phyloP scores from a whole-genome alignment of 2,329 filamentous ascomycete species.

The Aspergillus sp. region DNA sequence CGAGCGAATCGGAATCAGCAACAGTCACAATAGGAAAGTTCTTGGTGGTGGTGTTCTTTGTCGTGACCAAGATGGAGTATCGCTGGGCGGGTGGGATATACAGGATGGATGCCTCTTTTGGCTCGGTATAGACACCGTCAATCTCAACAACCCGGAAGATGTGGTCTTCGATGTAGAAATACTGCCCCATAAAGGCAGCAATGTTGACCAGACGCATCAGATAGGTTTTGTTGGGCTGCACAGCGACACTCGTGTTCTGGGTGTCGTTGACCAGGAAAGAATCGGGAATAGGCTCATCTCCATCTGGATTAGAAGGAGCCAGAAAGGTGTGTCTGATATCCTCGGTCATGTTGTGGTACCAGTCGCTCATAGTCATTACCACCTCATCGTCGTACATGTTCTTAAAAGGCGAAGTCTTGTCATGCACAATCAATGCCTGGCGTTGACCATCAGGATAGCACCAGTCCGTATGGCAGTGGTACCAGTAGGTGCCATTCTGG shows the following conservation, averaged over 20 bases:
- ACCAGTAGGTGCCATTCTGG: constrained; percentile 57
- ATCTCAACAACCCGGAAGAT: constrained; percentile 66
- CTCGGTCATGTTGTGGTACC: constrained; percentile 53
- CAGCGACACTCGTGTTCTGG: constrained; percentile 51
- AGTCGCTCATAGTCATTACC: constrained; percentile 64
- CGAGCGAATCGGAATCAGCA: no score
- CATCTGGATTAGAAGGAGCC: constrained; percentile 46
- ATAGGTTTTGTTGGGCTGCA: constrained; percentile 66
- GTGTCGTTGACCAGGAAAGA: constrained; percentile 67
- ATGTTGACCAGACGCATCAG: constrained; percentile 68
- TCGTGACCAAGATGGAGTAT: constrained; percentile 49
- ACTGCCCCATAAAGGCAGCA: constrained; percentile 57
- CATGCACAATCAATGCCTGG: constrained; percentile 62
- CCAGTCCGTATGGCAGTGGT: constrained; percentile 62
- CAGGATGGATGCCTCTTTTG: constrained; percentile 54
- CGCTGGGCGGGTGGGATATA: constrained; percentile 65
- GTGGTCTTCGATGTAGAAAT: constrained; percentile 42
- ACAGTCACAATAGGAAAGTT: constrained; percentile 66
- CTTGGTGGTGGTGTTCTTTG: constrained; percentile 52
- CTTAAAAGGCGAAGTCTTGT: constrained; percentile 48
- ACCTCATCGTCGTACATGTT: constrained; percentile 57
- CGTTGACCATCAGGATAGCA: constrained; percentile 67
- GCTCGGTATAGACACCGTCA: constrained; percentile 63
- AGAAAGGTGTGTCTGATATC: constrained; percentile 35
- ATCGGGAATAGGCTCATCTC: constrained; percentile 61